Evolutionary conservation across 2,329 filamentous ascomycete genomes (phyloP).

Genomic region (Zopfia rhizophila): DNA sequence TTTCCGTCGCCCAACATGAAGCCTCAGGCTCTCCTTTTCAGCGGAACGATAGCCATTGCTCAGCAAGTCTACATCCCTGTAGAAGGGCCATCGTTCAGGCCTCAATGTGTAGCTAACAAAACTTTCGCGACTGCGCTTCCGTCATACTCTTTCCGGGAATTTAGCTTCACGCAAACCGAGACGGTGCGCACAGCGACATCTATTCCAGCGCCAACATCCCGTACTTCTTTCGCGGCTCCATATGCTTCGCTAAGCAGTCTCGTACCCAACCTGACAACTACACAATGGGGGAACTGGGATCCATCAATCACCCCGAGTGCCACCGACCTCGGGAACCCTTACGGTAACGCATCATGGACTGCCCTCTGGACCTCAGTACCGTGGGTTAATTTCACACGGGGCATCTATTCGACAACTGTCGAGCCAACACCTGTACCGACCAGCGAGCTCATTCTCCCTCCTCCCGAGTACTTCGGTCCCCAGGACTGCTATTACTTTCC

Average conservation of each 20-base stretch:
- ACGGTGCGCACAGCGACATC: slow-evolving; percentile 53
- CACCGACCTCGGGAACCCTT: slow-evolving; percentile 48
- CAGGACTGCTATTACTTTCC: slow-evolving; percentile 63
- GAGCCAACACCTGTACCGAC: slow-evolving; percentile 65
- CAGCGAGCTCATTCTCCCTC: slow-evolving; percentile 66
- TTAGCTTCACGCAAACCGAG: slow-evolving; percentile 52
- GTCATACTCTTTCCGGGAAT: slow-evolving; percentile 42
- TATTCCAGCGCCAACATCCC: slow-evolving; percentile 42
- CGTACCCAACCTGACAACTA: slow-evolving; percentile 49
- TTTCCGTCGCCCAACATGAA: too few species aligned
- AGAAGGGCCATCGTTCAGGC: slow-evolving; percentile 37
- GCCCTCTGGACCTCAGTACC: slow-evolving; percentile 49
- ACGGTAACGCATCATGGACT: slow-evolving; percentile 54
- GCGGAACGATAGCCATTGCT: too few species aligned
- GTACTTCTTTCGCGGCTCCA: slow-evolving; percentile 49
- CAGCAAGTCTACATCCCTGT: slow-evolving; percentile 51
- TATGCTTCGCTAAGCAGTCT: slow-evolving; percentile 48
- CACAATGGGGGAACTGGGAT: slow-evolving; percentile 56
- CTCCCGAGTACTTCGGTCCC: slow-evolving; percentile 62
- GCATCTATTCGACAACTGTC: slow-evolving; percentile 63
- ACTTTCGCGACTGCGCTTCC: slow-evolving; percentile 40
- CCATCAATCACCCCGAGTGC: slow-evolving; percentile 46
- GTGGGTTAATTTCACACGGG: slow-evolving; percentile 49
- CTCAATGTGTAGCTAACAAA: slow-evolving; percentile 39
- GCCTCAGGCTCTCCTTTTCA: too few species aligned